A percentile compares a stretch with the other conserved stretches of the same genome.
Evolutionary conservation across 495 filamentous ascomycete species (phyloP).

Genomic region (Xylaria nigripes): DNA sequence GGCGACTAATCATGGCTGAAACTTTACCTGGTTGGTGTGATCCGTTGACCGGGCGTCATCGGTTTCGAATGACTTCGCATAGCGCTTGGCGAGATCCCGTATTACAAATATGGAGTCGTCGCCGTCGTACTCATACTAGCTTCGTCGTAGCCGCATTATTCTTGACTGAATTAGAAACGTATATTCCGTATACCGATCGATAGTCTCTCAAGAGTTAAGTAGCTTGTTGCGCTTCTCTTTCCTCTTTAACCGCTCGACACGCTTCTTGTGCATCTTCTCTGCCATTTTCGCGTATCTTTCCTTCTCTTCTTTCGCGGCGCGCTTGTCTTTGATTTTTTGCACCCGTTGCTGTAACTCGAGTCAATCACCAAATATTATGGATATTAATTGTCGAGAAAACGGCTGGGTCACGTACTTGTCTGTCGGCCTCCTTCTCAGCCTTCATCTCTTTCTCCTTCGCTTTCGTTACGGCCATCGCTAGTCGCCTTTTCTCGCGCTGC

Average conservation of each 20-base stretch:
- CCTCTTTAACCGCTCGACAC: slow-evolving; percentile 84
- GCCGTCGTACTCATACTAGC: background rate
- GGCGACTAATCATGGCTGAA: background rate
- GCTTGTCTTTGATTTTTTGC: slow-evolving; percentile 70
- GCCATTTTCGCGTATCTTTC: slow-evolving; percentile 90
- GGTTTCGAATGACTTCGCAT: background rate
- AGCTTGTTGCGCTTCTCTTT: slow-evolving; percentile 97
- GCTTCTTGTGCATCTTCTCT: slow-evolving; percentile 93
- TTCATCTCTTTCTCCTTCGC: slow-evolving; percentile 91
- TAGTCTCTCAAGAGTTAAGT: slow-evolving; percentile 64
- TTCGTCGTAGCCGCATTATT: background rate
- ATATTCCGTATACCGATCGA: too few relatives aligned
- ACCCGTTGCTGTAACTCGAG: slow-evolving; percentile 53
- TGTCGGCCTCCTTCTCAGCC: slow-evolving; percentile 82
- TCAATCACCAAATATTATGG: background rate
- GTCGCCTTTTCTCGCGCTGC: slow-evolving; percentile 58
- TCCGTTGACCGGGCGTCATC: background rate
- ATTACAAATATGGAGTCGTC: background rate
- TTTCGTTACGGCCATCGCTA: slow-evolving; percentile 63
- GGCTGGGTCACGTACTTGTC: slow-evolving; percentile 53
- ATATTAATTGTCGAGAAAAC: background rate
- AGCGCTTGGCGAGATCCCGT: background rate
- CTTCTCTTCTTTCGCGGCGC: slow-evolving; percentile 84
- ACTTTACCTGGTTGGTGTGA: background rate
- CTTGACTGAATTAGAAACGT: background rate